Base-by-base conservation (phyloP, 192 early-diverging fungal genomes). In the Backusella luteola region DNA sequence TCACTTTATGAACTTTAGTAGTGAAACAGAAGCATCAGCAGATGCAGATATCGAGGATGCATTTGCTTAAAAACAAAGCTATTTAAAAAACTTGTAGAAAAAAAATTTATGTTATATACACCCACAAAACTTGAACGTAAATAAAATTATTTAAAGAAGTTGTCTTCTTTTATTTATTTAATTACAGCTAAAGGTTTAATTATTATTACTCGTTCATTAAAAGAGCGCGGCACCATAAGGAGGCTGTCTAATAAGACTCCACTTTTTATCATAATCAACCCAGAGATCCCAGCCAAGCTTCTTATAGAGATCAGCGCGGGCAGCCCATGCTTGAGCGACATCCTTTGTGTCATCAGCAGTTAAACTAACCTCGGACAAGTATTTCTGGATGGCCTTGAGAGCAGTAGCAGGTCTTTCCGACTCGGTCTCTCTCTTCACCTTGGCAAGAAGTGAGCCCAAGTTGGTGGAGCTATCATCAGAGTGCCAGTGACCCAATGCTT, bases 1-100 rank as follows among this genome's bases (percentile, higher is more conserved):
- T 80, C 98, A 99, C 75, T 99, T 98, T 84, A 87, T 97, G 82
- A 98, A 94, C 83, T 99, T 95, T 86, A 88, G 89, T 56, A 86
- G 85, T 6, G 88, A 93, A 86, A 92, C 89, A 56, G 87, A 89
- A 23, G 78, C 84, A 29, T 71, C 77, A 32, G 77, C 86, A 32
- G 90, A 89, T 29, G 89, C 87, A 9, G 90, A 91, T 80, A 77
- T 85, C 2, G 90, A 91, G 72, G 90, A 91, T 73, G 81, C 70
- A 11, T 90, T 90, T 74, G 87, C 87, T 53, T 90, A 90, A 81
- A 29, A 29, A 44, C 7, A 26, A 59, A 59, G 0, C 8, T 12
- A 39, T 12, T 39, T 12, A 39, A 36, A 59, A 59, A 26, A 23
- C 56, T 14, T 59, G 56, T 59, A 59, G 23, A 59, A 59, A 26